Evolutionary conservation across 495 filamentous ascomycete genomes (phyloP), one percentile per base, ranked within the genome.

Genomic region (Tuber aestivum): DNA sequence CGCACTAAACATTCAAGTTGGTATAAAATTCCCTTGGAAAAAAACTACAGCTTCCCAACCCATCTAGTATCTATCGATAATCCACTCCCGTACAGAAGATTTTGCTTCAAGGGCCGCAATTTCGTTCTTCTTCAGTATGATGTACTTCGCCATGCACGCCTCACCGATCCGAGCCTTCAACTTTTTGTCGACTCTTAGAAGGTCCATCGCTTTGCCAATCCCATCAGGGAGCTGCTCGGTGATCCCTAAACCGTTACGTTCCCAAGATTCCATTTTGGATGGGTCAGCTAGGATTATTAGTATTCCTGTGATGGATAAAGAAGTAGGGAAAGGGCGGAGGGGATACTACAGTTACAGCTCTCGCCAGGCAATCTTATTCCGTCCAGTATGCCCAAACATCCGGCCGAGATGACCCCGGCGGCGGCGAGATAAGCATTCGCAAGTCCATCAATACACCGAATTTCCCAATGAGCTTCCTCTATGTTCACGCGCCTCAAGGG

Each of bases 341-440:
- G 42, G 37, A 14, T 27, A 45, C 37, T 45, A 41, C 72, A 79
- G 76, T 38, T 37, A 27, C 20, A 89, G 41, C 87, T 83, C 86
- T 84, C 83, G 56, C 83, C 77, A 0, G 81, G 85, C 56, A 93
- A 79, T 41, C 84, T 77, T 71, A 84, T 83, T 16, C 84, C 80
- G 12, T 83, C 84, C 4, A 83, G 79, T 8, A 93, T 73, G 0
- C 93, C 94, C n/a, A 88, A 72, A 14, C 88, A 84, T 0, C 94
- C 94, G 0, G 89, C 89, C 0, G 87, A 87, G 3, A 97, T 79
- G 12, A 97, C 82, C 0, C 91, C 91, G 20, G 90, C 89, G 3
- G 92, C 76, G 3, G 87, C 90, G 0, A 94, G 83, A 80, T 93
- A 94, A 70, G 90, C 87, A 78, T 94, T 95, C 6, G 92, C 89